Evolutionary conservation across 2,329 filamentous ascomycete species (phyloP).

Genomic region (Clonostachys byssicola): DNA sequence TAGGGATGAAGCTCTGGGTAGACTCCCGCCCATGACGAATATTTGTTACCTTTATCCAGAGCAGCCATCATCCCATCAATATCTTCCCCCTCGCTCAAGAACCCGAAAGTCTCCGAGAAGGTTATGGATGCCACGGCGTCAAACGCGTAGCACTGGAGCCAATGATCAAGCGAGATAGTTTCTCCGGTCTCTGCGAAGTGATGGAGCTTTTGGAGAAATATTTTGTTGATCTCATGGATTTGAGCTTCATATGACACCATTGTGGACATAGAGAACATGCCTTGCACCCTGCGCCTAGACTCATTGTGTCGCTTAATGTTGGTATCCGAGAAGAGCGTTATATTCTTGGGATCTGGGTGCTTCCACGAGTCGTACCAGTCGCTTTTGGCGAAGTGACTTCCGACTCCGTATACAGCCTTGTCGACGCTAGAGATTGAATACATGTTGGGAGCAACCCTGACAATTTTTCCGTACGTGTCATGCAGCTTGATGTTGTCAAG

Average conservation of each 20-base stretch:
- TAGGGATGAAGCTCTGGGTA: conserved; percentile 8
- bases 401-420: too few relatives aligned
- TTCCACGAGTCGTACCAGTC: too few relatives aligned
- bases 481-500: neutral
- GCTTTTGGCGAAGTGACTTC: too few relatives aligned
- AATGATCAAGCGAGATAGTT: conserved; percentile 4
- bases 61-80: conserved; percentile 24
- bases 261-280: conserved; percentile 6
- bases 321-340: too few relatives aligned
- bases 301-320: too few relatives aligned
- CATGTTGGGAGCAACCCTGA: too few relatives aligned
- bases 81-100: conserved; percentile 29
- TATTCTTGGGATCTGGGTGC: too few relatives aligned
- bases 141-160: conserved; percentile 19
- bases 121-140: conserved; percentile 35
- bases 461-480: neutral
- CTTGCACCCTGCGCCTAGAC: neutral
- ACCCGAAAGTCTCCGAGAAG: conserved; percentile 33
- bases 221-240: conserved; percentile 8
- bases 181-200: conserved; percentile 4
- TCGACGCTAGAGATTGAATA: too few relatives aligned
- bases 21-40: conserved; percentile 6
- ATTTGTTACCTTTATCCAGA: too few relatives aligned
- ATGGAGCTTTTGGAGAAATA: conserved; percentile 3
- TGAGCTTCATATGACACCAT: conserved; percentile 8